phyloP scores from a whole-genome alignment of 1,284 basidiomycete species.

The Leccinum variabile region DNA sequence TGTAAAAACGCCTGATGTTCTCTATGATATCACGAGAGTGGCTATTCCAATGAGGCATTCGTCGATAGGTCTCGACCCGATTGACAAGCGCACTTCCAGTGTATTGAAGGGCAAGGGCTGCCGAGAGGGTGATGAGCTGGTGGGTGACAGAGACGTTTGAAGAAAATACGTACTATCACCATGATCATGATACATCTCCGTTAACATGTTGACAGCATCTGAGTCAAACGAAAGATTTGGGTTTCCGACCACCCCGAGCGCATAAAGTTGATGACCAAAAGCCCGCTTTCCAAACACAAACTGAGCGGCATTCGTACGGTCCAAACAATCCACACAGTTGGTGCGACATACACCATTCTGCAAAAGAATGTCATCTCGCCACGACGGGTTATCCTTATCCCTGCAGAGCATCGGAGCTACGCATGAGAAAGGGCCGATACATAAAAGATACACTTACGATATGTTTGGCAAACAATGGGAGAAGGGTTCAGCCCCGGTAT shows the following conservation, averaged over 20 bases:
- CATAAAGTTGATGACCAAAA: slow-evolving; percentile 93
- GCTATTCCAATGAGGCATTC: slow-evolving; percentile 97
- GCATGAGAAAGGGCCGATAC: background rate
- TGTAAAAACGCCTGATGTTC: slow-evolving; percentile 94
- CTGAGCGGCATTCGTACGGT: slow-evolving; percentile 96
- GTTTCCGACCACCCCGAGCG: slow-evolving; percentile 83
- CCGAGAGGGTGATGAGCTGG: slow-evolving; percentile 3
- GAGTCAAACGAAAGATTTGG: slow-evolving; percentile 92
- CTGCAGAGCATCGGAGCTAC: slow-evolving; percentile 4
- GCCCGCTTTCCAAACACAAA: slow-evolving; percentile 98
- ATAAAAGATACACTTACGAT: slow-evolving; percentile 37
- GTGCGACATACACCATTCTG: slow-evolving; percentile 91
- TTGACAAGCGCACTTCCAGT: slow-evolving; percentile 97
- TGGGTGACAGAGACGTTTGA: background rate
- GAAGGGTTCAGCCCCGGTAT: slow-evolving; percentile 79
- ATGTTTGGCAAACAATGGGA: slow-evolving; percentile 58
- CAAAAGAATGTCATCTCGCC: slow-evolving; percentile 72
- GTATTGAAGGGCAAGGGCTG: slow-evolving; percentile 94
- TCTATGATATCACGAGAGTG: slow-evolving; percentile 98
- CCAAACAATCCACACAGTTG: slow-evolving; percentile 96
- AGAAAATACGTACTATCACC: slow-evolving; percentile 72
- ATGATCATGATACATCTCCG: slow-evolving; percentile 99
- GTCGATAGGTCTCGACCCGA: slow-evolving; percentile 93
- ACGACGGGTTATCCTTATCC: slow-evolving; percentile 30
- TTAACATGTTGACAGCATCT: slow-evolving; percentile 95